A percentile compares a stretch with the other conserved stretches of the same genome.
Conservation (phyloP, 257 asterid species). For the Primulina eburnea region DNA sequence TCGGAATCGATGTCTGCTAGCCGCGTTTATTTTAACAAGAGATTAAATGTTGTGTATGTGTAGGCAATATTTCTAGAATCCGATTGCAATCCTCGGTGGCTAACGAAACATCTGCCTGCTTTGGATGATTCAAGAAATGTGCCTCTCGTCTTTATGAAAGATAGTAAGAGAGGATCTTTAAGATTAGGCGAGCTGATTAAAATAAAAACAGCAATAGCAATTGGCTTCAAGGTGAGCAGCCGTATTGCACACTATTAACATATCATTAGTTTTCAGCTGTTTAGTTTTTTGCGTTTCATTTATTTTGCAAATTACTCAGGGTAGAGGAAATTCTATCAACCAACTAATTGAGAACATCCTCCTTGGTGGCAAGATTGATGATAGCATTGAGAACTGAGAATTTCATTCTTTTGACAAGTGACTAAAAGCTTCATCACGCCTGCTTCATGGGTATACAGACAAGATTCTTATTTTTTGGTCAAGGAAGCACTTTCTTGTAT, state of each 20-base stretch:
- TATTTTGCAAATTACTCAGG: conserved; percentile 31
- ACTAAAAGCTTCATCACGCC: too few relatives aligned
- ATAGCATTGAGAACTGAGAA: conserved; percentile 16
- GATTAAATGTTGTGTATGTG: conserved; percentile 3
- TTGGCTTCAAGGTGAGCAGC: conserved; percentile 67
- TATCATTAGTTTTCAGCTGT: neutral
- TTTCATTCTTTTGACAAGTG: too few relatives aligned
- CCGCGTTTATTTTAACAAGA: too few relatives aligned
- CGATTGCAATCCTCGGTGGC: conserved; percentile 81
- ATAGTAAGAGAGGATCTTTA: conserved; percentile 63
- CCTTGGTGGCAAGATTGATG: conserved; percentile 17
- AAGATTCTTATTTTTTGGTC: too few relatives aligned
- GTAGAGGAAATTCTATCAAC: conserved; percentile 50
- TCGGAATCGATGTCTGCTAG: too few relatives aligned
- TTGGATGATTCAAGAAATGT: conserved; percentile 72
- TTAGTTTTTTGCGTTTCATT: neutral
- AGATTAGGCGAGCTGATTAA: conserved; percentile 77
- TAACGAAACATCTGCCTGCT: conserved; percentile 68
- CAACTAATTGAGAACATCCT: conserved; percentile 39
- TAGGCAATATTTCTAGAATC: conserved; percentile 74
- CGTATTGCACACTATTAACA: neutral
- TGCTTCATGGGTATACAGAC: too few relatives aligned
- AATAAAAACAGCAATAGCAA: conserved; percentile 73
- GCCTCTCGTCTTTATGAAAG: conserved; percentile 62
- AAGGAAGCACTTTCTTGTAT: too few relatives aligned